These are phyloP conservation scores for Xylariaceae sp. DNA, from an alignment of 2,329 filamentous ascomycete species.

Conservation along the genomic window DNA sequence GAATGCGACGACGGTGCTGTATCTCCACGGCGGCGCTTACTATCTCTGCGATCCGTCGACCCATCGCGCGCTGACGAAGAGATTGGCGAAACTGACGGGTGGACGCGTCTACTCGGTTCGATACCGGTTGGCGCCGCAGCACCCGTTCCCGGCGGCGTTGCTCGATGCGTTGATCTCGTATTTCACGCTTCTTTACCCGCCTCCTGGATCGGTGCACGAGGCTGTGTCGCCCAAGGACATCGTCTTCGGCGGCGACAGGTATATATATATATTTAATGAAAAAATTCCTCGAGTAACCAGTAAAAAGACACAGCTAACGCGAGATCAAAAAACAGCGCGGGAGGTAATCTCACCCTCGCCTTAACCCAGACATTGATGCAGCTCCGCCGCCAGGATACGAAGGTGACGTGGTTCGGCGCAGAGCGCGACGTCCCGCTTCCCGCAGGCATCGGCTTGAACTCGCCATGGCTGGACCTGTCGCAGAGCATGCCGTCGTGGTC, in stretches of 20 bases:
- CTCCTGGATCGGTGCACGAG: conserved; percentile 69
- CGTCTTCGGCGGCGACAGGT: conserved; percentile 75
- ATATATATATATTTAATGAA: conserved; percentile 25
- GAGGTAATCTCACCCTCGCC: conserved; percentile 72
- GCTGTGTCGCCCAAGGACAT: conserved; percentile 70
- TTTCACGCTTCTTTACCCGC: conserved; percentile 74
- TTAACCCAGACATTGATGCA: conserved; percentile 74
- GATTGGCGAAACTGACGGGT: conserved; percentile 69
- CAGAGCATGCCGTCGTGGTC: conserved; percentile 65
- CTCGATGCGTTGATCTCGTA: conserved; percentile 78
- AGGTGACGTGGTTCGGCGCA: conserved; percentile 66
- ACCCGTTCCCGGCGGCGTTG: conserved; percentile 76
- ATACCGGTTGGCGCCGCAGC: conserved; percentile 77
- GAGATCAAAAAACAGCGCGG: conserved; percentile 62
- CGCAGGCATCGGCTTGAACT: conserved; percentile 66
- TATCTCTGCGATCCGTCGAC: conserved; percentile 74
- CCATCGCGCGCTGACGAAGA: conserved; percentile 64
- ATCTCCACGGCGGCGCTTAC: conserved; percentile 79
- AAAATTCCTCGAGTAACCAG: neutral
- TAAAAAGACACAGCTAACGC: neutral
- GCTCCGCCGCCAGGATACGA: conserved; percentile 55
- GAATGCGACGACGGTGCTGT: conserved; percentile 70
- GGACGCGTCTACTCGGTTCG: conserved; percentile 75
- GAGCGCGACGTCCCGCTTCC: conserved; percentile 68
- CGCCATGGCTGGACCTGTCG: conserved; percentile 76